These are phyloP conservation scores for Marchantia polymorpha DNA, from an alignment of 225 moss, liverwort and hornwort species.

Conservation along the genomic window DNA sequence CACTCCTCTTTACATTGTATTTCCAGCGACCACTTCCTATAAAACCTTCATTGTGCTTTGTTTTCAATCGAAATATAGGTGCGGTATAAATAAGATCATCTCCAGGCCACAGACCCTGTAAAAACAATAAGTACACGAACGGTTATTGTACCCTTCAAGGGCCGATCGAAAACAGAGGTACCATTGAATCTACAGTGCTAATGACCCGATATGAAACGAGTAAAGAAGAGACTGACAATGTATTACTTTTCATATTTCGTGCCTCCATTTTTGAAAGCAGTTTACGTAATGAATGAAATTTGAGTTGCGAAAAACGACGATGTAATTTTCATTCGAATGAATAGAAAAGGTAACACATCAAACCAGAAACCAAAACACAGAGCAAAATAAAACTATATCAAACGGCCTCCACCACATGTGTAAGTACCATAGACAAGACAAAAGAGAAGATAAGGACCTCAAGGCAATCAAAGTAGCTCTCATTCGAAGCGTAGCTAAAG, in stretches of 20 bases:
- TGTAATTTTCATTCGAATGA: too few species aligned
- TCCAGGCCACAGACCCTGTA: conserved; percentile 80
- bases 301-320: background rate
- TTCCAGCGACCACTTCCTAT: conserved; percentile 85
- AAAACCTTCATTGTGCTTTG: conserved; percentile 61
- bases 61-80: conserved; percentile 67
- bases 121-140: background rate
- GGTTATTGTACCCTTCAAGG: background rate
- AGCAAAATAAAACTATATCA: too few species aligned
- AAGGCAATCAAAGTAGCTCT: conserved; percentile 68
- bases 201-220: too few species aligned
- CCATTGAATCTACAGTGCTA: too few species aligned
- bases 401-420: background rate
- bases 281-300: background rate
- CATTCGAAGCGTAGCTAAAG: conserved; percentile 83
- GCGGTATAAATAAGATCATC: conserved; percentile 67
- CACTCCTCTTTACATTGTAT: conserved; percentile 55
- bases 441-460: conserved; percentile 50
- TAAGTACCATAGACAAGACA: background rate
- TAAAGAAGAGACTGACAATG: too few species aligned
- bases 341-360: background rate
- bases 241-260: too few species aligned
- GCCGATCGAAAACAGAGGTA: too few species aligned
- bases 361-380: background rate
- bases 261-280: background rate